Base-by-base conservation (phyloP, 202 grass and related monocot genomes). In the Carex arenaria region DNA sequence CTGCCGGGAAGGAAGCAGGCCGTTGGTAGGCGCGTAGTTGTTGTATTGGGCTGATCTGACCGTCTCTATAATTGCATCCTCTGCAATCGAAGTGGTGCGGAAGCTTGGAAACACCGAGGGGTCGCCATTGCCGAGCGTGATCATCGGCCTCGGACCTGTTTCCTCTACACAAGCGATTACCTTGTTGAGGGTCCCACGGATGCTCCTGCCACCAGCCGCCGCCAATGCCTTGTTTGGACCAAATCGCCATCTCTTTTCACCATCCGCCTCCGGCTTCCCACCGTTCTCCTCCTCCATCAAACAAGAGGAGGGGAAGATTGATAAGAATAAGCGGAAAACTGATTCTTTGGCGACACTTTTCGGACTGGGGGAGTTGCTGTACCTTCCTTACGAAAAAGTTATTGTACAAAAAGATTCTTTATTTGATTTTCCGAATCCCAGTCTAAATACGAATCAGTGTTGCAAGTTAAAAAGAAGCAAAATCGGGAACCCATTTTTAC, bases 51-150 rank as follows among this genome's bases (percentile, higher is more conserved):
- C 77, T 38, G 87, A 92, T 28, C 82, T 82, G 13, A 92, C 63
- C 3, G 87, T 85, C 4, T 85, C 80, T 28, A 81, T 26, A 65
- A 92, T 69, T 28, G 90, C 87, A 7, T 89, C 87, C 78, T 82
- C 90, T 30, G 87, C 90, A 34, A 84, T 71, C 23, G 84, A 78
- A 28, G 81, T 67, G 43, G 85, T 87, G 68, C 87, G 85, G 84
- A 89, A 92, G 84, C 63, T 87, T 10, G 85, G 84, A 56, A 88
- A 67, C 26, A 81, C 43, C 10, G 90, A 85, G 9, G 90, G 90
- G 56, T 92, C 90, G 42, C 90, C 87, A 63, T 80, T 36, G 85
- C 84, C 88, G 3, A 92, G 90, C 61, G 84, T 68, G 62, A 92
- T 85, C 61, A 92, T 34, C 12, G 90, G 90, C 64, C 45, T 79